Evolutionary conservation across 495 filamentous ascomycete genomes (phyloP).

Genomic region (Aspergillus campestris): DNA sequence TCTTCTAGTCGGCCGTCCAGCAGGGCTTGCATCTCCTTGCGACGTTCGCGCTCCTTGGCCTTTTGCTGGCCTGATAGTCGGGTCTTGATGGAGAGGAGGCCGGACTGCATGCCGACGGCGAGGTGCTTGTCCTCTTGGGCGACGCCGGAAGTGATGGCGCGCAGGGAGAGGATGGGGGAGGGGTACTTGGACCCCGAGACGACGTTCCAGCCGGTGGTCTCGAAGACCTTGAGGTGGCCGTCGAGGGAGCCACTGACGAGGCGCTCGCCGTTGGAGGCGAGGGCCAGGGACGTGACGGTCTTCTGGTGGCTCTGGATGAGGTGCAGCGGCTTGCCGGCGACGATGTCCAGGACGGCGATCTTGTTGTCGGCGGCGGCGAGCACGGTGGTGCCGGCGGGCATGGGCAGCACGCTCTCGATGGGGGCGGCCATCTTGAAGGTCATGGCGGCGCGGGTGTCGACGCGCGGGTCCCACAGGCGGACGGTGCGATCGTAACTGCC

Average conservation of each 20-base stretch:
- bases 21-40: constrained; percentile 79
- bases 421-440: constrained; percentile 87
- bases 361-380: constrained; percentile 78
- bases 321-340: constrained; percentile 79
- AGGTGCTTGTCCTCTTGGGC: constrained; percentile 77
- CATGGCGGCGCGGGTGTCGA: constrained; percentile 62
- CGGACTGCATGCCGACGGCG: constrained; percentile 88
- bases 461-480: constrained; percentile 83
- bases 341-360: constrained; percentile 88
- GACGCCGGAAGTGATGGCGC: constrained; percentile 57
- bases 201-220: constrained; percentile 85
- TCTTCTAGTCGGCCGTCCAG: constrained; percentile 67
- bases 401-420: constrained; percentile 76
- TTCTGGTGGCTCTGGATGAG: constrained; percentile 93
- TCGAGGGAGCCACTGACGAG: constrained; percentile 83
- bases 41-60: constrained; percentile 63
- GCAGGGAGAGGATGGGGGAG: constrained; percentile 75
- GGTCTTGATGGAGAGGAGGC: constrained; percentile 79
- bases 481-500: constrained; percentile 94
- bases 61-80: constrained; percentile 77
- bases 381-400: constrained; percentile 77
- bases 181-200: constrained; percentile 89
- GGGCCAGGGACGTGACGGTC: constrained; percentile 76
- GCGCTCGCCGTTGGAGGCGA: constrained; percentile 70
- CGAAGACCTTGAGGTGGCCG: constrained; percentile 93